phyloP scores from a whole-genome alignment of 2,329 filamentous ascomycete species.

The Colletotrichum tamarilloi region DNA sequence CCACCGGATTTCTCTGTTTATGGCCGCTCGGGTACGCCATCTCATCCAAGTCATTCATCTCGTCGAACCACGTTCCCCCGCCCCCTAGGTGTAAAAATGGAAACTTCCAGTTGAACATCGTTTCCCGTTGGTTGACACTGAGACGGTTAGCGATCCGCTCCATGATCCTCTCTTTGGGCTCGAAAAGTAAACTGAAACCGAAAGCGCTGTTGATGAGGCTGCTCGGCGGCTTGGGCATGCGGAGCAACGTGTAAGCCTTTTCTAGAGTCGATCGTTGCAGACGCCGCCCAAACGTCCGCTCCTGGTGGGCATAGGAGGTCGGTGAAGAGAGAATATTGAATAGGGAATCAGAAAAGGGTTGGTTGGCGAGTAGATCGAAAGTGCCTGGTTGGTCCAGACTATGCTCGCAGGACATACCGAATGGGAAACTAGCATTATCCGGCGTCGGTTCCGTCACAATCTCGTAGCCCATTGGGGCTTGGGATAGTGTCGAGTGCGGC shows the following conservation, averaged over 20 bases:
- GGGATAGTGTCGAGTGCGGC: neutral
- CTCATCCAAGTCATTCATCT: slow-evolving; percentile 10
- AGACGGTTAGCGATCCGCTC: slow-evolving; percentile 50
- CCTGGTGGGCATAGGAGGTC: slow-evolving; percentile 69
- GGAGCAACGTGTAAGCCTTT: slow-evolving; percentile 68
- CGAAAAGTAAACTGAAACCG: slow-evolving; percentile 75
- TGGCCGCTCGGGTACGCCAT: neutral
- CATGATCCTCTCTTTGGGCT: slow-evolving; percentile 60
- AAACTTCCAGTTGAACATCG: slow-evolving; percentile 67
- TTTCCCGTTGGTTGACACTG: slow-evolving; percentile 45
- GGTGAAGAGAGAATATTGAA: slow-evolving; percentile 55
- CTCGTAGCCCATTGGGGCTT: slow-evolving; percentile 49
- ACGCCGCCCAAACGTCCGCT: slow-evolving; percentile 76
- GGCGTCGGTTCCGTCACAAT: slow-evolving; percentile 62
- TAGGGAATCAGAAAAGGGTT: slow-evolving; percentile 37
- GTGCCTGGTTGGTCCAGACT: slow-evolving; percentile 6
- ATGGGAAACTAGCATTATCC: slow-evolving; percentile 66
- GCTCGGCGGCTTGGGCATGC: slow-evolving; percentile 59
- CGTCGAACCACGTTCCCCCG: slow-evolving; percentile 71
- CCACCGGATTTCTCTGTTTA: slow-evolving; percentile 40
- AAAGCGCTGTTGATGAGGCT: slow-evolving; percentile 68
- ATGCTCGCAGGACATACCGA: slow-evolving; percentile 44
- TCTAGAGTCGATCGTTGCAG: slow-evolving; percentile 76
- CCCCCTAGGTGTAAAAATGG: slow-evolving; percentile 76
- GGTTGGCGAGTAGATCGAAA: neutral